Evolutionary conservation across 2,329 filamentous ascomycete species (phyloP).

Genomic region (Rosellinia necatrix): DNA sequence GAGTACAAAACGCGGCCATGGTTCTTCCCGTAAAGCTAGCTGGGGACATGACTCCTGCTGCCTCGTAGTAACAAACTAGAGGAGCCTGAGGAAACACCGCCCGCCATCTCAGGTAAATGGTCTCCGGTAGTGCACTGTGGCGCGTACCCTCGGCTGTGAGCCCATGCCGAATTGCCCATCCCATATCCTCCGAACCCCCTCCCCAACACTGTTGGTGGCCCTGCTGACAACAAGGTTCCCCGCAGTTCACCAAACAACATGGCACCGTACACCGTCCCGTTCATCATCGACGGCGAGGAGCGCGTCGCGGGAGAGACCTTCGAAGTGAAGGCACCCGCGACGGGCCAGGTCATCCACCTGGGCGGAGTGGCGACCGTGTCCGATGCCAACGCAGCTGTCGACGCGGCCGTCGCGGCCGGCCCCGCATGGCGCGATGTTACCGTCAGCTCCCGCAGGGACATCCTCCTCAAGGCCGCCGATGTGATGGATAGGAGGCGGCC

Average conservation of each 20-base stretch:
- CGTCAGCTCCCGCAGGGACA: slow-evolving; percentile 64
- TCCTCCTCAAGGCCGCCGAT: slow-evolving; percentile 71
- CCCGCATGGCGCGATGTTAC: slow-evolving; percentile 41
- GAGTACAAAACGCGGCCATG: too few species aligned
- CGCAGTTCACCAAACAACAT: slow-evolving; percentile 30
- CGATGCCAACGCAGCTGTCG: slow-evolving; percentile 28
- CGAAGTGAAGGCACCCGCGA: slow-evolving; percentile 60
- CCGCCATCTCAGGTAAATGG: too few species aligned
- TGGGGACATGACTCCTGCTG: too few species aligned
- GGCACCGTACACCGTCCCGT: slow-evolving; percentile 44
- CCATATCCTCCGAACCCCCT: too few species aligned
- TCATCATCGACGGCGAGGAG: slow-evolving; percentile 52
- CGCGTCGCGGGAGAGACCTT: slow-evolving; percentile 54
- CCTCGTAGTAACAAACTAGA: too few species aligned
- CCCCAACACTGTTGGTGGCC: too few species aligned
- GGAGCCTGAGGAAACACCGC: too few species aligned
- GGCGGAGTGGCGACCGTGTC: slow-evolving; percentile 59
- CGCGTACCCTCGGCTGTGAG: too few species aligned
- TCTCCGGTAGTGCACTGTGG: too few species aligned
- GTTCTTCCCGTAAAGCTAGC: too few species aligned
- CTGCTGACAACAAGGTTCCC: too few species aligned
- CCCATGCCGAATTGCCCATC: too few species aligned
- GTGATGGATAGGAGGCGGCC: slow-evolving; percentile 58
- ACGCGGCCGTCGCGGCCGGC: slow-evolving; percentile 24
- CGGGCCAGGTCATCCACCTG: slow-evolving; percentile 55